Evolutionary conservation across 441 rosid genomes (phyloP).

Genomic region (Jatropha multifida): DNA sequence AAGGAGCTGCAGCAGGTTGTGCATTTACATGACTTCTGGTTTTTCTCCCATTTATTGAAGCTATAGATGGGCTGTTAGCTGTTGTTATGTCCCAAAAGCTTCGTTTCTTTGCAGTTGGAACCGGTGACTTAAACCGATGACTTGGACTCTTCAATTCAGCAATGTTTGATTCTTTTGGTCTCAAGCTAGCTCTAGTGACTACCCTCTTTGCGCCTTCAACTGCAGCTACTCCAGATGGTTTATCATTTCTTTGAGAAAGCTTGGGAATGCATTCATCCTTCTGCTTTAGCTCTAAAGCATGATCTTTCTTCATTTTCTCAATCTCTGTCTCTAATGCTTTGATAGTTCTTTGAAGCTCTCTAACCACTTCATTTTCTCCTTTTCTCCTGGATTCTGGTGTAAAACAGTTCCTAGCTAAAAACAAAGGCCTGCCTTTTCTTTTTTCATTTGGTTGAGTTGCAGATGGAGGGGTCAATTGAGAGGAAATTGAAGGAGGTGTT

Average conservation of each 20-base stretch:
- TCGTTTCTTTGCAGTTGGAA: conserved; percentile 67
- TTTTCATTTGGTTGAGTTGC: conserved; percentile 55
- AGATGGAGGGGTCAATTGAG: conserved; percentile 72
- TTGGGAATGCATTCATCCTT: conserved; percentile 62
- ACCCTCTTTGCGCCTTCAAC: conserved; percentile 46
- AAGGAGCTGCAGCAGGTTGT: conserved; percentile 59
- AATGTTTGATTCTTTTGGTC: conserved; percentile 48
- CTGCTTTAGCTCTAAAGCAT: conserved; percentile 62
- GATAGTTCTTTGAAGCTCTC: conserved; percentile 57
- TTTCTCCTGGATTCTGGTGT: conserved; percentile 65
- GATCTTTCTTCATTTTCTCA: conserved; percentile 75
- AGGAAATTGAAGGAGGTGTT: conserved; percentile 71
- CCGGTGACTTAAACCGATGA: conserved; percentile 78
- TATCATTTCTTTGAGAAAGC: conserved; percentile 50
- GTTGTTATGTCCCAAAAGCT: conserved; percentile 90
- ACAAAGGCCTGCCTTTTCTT: conserved; percentile 54
- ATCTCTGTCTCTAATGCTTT: conserved; percentile 70
- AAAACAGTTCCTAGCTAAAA: conserved; percentile 72
- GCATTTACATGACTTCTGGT: conserved; percentile 60
- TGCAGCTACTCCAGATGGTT: conserved; percentile 31
- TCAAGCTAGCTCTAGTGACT: conserved; percentile 59
- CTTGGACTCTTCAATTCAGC: conserved; percentile 75
- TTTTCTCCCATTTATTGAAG: conserved; percentile 59
- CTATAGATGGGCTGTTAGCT: conserved; percentile 66
- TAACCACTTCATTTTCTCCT: conserved; percentile 51